Conservation (phyloP, 495 filamentous ascomycete species). For the Xylaria bambusicola region DNA sequence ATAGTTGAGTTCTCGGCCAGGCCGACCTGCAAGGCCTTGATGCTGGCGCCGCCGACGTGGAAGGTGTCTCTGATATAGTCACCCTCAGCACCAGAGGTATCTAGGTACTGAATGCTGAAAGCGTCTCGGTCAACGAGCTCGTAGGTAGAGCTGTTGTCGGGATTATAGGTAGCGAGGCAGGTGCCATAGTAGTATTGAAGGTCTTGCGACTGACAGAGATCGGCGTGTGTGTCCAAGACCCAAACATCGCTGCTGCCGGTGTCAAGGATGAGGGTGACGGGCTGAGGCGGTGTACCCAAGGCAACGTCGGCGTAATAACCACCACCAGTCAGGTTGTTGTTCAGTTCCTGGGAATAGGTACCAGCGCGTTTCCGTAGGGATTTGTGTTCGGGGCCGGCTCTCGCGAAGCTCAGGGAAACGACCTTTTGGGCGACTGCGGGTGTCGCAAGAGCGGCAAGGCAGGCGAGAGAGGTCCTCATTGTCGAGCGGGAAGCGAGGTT, state of each 20-base stretch:
- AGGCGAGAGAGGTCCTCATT: constrained; percentile 28
- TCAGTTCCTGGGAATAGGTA: constrained; percentile 40
- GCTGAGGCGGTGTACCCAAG: constrained; percentile 71
- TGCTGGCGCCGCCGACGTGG: constrained; percentile 61
- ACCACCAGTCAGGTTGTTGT: constrained; percentile 51
- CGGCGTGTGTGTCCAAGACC: constrained; percentile 50
- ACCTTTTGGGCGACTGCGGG: constrained; percentile 24
- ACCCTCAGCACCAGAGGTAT: constrained; percentile 62
- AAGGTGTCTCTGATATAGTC: constrained; percentile 82
- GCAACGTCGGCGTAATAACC: constrained; percentile 68
- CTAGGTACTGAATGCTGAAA: constrained; percentile 86
- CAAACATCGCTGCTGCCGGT: constrained; percentile 90
- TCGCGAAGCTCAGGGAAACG: constrained; percentile 29
- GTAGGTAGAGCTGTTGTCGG: constrained; percentile 69
- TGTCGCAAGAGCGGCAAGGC: constrained; percentile 10
- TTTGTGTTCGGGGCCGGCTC: constrained; percentile 16
- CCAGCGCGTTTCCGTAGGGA: constrained; percentile 24
- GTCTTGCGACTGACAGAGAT: constrained; percentile 40
- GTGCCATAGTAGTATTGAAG: constrained; percentile 40
- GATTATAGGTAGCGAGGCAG: constrained; percentile 42
- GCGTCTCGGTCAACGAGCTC: constrained; percentile 56
- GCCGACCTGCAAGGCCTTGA: constrained; percentile 78
- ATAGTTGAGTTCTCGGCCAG: constrained; percentile 70
- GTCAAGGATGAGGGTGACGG: constrained; percentile 58
- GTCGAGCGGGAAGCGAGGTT: too few species aligned